Conservation (phyloP, 2,329 filamentous ascomycete species). For the Fusarium sp. region DNA sequence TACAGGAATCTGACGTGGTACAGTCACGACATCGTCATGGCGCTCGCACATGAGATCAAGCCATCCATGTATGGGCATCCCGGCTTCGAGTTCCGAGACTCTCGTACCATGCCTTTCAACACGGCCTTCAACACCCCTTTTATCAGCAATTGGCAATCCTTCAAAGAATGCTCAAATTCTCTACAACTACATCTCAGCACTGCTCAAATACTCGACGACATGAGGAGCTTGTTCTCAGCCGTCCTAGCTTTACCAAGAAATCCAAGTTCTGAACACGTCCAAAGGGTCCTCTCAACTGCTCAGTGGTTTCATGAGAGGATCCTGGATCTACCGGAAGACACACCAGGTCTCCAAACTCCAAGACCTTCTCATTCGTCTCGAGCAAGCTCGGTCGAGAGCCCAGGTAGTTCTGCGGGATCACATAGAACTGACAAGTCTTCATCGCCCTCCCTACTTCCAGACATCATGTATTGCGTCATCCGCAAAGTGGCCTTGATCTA, state of each 20-base stretch:
- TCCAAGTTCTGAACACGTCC: conserved; percentile 48
- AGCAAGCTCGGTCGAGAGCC: conserved; percentile 16
- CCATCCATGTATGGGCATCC: conserved; percentile 53
- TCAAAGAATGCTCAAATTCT: conserved; percentile 52
- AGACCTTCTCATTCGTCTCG: conserved; percentile 23
- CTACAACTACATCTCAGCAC: conserved; percentile 57
- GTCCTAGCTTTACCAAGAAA: conserved; percentile 52
- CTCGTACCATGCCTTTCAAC: conserved; percentile 51
- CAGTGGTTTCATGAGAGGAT: conserved; percentile 54
- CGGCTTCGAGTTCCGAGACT: conserved; percentile 54
- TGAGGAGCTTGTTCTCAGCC: conserved; percentile 57
- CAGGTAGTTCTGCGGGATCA: conserved; percentile 25
- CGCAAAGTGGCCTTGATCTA: conserved; percentile 59
- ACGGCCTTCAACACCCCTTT: conserved; percentile 59
- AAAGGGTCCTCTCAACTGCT: conserved; percentile 52
- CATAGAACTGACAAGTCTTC: conserved; percentile 26
- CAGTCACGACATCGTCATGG: conserved; percentile 59
- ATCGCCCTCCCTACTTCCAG: conserved; percentile 42
- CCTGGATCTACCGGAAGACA: conserved; percentile 43
- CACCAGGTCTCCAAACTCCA: conserved; percentile 21
- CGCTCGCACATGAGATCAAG: conserved; percentile 56
- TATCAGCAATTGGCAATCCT: conserved; percentile 53
- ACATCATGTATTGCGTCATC: conserved; percentile 58
- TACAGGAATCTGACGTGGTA: conserved; percentile 18
- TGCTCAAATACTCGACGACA: conserved; percentile 61